Conservation (phyloP, 257 asterid species). For the Plantago major region DNA sequence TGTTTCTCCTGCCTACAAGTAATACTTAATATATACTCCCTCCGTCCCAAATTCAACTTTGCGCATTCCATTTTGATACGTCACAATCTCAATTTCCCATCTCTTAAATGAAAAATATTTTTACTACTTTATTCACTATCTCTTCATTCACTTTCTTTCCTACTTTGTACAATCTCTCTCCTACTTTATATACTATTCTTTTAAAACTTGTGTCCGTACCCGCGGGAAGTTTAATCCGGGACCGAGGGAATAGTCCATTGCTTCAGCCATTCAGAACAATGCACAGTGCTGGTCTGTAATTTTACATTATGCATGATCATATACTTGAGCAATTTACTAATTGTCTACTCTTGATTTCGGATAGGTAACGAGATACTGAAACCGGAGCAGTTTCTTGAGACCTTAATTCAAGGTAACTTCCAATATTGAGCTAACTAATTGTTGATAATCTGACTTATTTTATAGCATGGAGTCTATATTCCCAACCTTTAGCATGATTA, state of each 20-base stretch:
- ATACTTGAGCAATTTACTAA: conserved; percentile 14
- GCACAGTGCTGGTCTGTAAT: neutral
- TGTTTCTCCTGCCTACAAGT: neutral
- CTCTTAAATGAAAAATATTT: no score
- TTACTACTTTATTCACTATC: no score
- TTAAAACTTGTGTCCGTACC: no score
- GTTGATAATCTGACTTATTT: conserved; percentile 11
- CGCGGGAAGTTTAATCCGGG: no score
- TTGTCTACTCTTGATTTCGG: conserved; percentile 25
- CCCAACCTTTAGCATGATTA: neutral
- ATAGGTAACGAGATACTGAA: conserved; percentile 71
- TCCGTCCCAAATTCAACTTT: no score
- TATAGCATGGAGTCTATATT: neutral
- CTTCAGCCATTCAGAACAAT: neutral
- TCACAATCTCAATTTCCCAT: no score
- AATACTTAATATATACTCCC: neutral
- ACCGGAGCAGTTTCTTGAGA: conserved; percentile 82
- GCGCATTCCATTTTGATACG: no score
- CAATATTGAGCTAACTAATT: conserved; percentile 1
- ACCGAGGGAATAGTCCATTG: no score
- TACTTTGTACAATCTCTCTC: no score
- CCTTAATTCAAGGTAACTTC: conserved; percentile 68
- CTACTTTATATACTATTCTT: no score
- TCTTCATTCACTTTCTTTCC: no score
- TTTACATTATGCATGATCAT: neutral